Evolutionary conservation across 192 early-diverging fungal species (phyloP).

Genomic region (Coemansia sp.): DNA sequence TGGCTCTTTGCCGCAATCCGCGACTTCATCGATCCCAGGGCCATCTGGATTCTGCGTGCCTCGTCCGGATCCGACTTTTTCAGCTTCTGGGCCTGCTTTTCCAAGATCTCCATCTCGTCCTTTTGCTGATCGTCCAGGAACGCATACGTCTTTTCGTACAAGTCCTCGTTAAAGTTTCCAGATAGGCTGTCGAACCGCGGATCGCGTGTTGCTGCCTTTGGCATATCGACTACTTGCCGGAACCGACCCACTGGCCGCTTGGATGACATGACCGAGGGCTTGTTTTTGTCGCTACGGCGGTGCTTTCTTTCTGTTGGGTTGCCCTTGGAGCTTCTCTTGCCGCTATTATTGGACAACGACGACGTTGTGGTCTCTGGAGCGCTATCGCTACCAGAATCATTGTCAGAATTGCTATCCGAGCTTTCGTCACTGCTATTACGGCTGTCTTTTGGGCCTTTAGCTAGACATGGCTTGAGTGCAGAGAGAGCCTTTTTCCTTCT

Average conservation of each 20-base stretch:
- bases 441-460: constrained; percentile 14
- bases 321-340: background rate
- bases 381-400: constrained; percentile 37
- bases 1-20: constrained; percentile 48
- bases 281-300: constrained; percentile 22
- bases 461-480: constrained; percentile 38
- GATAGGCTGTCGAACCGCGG: constrained; percentile 90
- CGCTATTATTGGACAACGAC: background rate
- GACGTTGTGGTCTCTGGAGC: constrained; percentile 2
- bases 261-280: constrained; percentile 37
- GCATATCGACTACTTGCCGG: constrained; percentile 45
- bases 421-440: constrained; percentile 34
- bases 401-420: constrained; percentile 19
- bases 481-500: constrained; percentile 42
- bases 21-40: constrained; percentile 65
- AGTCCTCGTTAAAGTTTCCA: constrained; percentile 86
- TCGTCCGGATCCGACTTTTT: constrained; percentile 58
- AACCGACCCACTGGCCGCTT: constrained; percentile 51
- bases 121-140: constrained; percentile 83
- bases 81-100: constrained; percentile 63
- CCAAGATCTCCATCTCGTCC: constrained; percentile 71
- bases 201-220: constrained; percentile 62
- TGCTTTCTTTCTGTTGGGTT: constrained; percentile 10
- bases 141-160: constrained; percentile 89
- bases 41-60: constrained; percentile 60